Percentiles rank a stretch among this genome's conserved stretches.
Conservation (phyloP, 108 stramenopile species). For the Cyclotella atomus region DNA sequence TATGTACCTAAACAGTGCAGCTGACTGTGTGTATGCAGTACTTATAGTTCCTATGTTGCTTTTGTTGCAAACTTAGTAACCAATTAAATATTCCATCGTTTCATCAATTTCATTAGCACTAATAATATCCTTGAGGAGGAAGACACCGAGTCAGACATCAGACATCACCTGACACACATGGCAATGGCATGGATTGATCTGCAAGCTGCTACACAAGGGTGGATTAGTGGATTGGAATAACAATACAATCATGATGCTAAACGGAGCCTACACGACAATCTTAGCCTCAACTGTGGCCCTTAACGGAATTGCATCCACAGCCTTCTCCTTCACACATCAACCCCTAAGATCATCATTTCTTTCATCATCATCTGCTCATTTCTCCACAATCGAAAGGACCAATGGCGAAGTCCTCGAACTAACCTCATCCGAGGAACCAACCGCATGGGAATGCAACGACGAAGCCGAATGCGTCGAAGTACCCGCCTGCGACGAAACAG, state of each 20-base stretch:
- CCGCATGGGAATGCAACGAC: constrained; percentile 77
- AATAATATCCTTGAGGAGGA: too few species aligned
- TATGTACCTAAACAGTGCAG: too few species aligned
- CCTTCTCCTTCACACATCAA: constrained; percentile 27
- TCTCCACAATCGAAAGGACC: constrained; percentile 19
- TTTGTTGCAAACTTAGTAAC: too few species aligned
- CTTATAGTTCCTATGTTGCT: too few species aligned
- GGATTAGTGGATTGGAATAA: neutral
- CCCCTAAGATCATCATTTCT: neutral
- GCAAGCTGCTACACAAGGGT: too few species aligned
- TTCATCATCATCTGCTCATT: constrained; percentile 31
- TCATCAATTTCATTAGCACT: too few species aligned
- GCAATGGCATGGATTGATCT: too few species aligned
- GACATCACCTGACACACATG: too few species aligned
- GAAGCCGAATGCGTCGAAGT: constrained; percentile 74
- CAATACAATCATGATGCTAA: constrained; percentile 20
- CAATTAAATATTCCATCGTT: too few species aligned
- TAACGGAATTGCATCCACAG: constrained; percentile 5
- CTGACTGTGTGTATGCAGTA: too few species aligned
- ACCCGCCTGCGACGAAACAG: constrained; percentile 62
- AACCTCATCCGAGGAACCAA: neutral
- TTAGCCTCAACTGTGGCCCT: constrained; percentile 23
- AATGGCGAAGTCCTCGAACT: neutral
- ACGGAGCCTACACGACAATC: constrained; percentile 7
- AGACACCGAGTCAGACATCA: too few species aligned